These are phyloP conservation scores for Alisma plantagoaquatica DNA, from an alignment of 106 monocot species.

Conservation along the genomic window DNA sequence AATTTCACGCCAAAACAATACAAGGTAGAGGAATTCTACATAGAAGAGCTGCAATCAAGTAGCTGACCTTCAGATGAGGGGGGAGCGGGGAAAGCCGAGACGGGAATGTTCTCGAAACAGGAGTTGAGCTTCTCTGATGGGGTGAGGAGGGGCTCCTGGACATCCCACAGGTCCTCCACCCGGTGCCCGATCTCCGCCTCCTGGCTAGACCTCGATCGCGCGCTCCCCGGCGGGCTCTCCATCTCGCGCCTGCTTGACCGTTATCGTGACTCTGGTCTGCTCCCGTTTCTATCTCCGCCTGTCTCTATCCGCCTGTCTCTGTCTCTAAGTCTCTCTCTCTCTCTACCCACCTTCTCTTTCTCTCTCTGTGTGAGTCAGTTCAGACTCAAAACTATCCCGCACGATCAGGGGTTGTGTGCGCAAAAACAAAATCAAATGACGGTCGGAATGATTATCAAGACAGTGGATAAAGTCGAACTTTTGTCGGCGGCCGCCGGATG, in stretches of 20 bases:
- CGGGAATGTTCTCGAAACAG: slow-evolving; percentile 66
- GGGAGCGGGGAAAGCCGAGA: slow-evolving; percentile 48
- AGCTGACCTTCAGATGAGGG: slow-evolving; percentile 48
- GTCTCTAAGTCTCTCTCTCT: slow-evolving; percentile 13
- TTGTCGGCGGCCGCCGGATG: no score
- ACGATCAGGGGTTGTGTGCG: no score
- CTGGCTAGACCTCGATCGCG: slow-evolving; percentile 53
- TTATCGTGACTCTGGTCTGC: not conserved
- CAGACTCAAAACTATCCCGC: no score
- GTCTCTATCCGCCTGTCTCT: slow-evolving; percentile 3
- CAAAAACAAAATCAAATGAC: no score
- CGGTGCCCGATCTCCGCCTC: slow-evolving; percentile 71
- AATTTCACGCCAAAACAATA: no score
- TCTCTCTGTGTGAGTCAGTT: no score
- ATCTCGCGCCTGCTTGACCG: slow-evolving; percentile 4
- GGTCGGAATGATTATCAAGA: no score
- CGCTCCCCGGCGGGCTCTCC: slow-evolving; percentile 48
- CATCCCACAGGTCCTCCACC: slow-evolving; percentile 69
- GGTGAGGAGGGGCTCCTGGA: slow-evolving; percentile 56
- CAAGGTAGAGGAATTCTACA: no score
- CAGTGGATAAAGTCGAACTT: no score
- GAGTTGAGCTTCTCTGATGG: slow-evolving; percentile 80
- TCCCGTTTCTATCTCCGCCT: not conserved
- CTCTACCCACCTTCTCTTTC: slow-evolving; percentile 4
- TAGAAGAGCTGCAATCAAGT: not conserved